phyloP scores from a whole-genome alignment of 352 stramenopile species.

The Globisporangium iwayamae region DNA sequence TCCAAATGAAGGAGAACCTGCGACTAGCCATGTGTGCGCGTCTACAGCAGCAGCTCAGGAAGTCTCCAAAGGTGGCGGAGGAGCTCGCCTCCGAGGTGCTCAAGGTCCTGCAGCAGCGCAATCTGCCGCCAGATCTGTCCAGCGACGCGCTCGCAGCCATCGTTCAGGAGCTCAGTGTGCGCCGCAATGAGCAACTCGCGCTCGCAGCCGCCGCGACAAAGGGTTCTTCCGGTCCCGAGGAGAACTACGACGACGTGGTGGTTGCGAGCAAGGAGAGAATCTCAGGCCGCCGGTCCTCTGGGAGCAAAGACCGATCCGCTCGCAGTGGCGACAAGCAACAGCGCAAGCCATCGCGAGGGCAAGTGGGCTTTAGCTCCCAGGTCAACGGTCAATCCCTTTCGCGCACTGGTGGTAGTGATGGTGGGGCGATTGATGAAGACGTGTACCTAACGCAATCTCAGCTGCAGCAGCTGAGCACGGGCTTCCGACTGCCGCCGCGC shows the following conservation, averaged over 20 bases:
- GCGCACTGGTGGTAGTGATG: background rate
- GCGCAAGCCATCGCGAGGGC: background rate
- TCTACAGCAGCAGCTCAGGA: conserved; percentile 68
- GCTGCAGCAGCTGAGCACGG: conserved; percentile 63
- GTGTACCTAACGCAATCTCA: conserved; percentile 69
- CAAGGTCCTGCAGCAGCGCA: conserved; percentile 43
- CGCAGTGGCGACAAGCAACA: conserved; percentile 7
- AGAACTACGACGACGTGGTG: background rate
- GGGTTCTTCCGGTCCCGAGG: background rate
- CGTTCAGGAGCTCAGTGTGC: conserved; percentile 36
- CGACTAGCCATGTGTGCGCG: conserved; percentile 64
- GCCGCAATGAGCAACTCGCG: conserved; percentile 33
- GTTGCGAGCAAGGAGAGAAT: conserved; percentile 9
- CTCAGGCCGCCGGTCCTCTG: conserved; percentile 21
- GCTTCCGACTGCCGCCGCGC: conserved; percentile 56
- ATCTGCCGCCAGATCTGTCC: conserved; percentile 31
- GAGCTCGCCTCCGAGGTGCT: conserved; percentile 58
- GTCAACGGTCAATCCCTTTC: background rate
- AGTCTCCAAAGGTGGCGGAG: conserved; percentile 58
- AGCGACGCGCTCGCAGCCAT: conserved; percentile 38
- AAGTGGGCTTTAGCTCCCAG: background rate
- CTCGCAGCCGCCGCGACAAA: conserved; percentile 16
- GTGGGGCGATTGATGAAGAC: conserved; percentile 29
- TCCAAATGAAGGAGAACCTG: conserved; percentile 77
- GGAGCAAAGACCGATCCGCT: conserved; percentile 21